phyloP scores from a whole-genome alignment of 805 yeast genomes.

The Sugiyamaella mastotermitis region DNA sequence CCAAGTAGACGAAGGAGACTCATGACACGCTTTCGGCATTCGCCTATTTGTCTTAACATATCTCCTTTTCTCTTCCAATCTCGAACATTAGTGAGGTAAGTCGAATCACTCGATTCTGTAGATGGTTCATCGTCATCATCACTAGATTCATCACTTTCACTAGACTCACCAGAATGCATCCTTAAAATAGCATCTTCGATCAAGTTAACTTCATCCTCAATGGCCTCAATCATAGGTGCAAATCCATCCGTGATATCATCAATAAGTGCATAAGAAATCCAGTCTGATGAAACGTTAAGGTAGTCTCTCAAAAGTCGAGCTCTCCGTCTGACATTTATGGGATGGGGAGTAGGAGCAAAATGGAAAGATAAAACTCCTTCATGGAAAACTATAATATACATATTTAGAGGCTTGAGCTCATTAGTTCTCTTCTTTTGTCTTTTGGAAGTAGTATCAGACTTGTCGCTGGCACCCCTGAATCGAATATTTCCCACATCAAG shows the following conservation, averaged over 20 bases:
- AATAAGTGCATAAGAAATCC: slow-evolving; percentile 94
- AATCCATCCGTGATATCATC: slow-evolving; percentile 97
- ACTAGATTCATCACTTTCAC: slow-evolving; percentile 33
- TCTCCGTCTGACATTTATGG: slow-evolving; percentile 90
- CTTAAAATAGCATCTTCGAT: slow-evolving; percentile 87
- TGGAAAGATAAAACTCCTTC: slow-evolving; percentile 92
- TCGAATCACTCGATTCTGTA: slow-evolving; percentile 24
- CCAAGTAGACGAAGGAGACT: slow-evolving; percentile 77
- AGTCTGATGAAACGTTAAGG: slow-evolving; percentile 84
- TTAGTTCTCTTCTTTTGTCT: slow-evolving; percentile 6
- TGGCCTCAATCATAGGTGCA: slow-evolving; percentile 92
- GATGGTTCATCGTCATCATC: slow-evolving; percentile 32
- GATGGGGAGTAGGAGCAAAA: slow-evolving; percentile 92
- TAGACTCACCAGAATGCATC: slow-evolving; percentile 69
- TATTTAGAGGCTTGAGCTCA: slow-evolving; percentile 72
- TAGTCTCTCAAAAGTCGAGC: slow-evolving; percentile 84
- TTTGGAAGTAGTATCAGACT: slow-evolving; percentile 7
- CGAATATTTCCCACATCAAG: background rate
- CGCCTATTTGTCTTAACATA: slow-evolving; percentile 92
- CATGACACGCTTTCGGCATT: slow-evolving; percentile 92
- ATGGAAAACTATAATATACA: slow-evolving; percentile 86
- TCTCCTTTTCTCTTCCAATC: slow-evolving; percentile 93
- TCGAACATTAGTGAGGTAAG: slow-evolving; percentile 38
- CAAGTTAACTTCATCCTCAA: slow-evolving; percentile 90
- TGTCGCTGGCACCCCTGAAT: slow-evolving; percentile 7